Evolutionary conservation across 1,139 yeast species (phyloP).

Genomic region (Suzukiozyma palmioleophila): DNA sequence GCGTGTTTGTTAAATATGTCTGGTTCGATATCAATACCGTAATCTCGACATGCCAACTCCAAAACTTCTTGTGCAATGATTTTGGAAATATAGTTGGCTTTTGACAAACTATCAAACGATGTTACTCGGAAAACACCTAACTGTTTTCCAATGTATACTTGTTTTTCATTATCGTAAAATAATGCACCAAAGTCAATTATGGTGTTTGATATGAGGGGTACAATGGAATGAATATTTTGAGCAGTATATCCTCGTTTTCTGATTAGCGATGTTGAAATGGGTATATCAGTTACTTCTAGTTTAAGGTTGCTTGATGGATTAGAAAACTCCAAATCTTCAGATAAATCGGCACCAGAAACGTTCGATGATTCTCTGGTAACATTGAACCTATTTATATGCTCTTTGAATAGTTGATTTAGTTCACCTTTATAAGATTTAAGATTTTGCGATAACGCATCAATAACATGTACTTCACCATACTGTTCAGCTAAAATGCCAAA

Average conservation of each 20-base stretch:
- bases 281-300: conserved; percentile 28
- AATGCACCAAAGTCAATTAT: conserved; percentile 62
- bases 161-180: conserved; percentile 48
- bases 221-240: conserved; percentile 35
- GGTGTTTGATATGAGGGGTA: conserved; percentile 38
- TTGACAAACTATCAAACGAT: conserved; percentile 62
- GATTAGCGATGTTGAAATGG: conserved; percentile 29
- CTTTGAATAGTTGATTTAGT: conserved; percentile 25
- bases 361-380: conserved; percentile 7
- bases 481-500: conserved; percentile 54
- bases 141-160: conserved; percentile 58
- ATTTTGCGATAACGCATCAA: conserved; percentile 49
- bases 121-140: conserved; percentile 64
- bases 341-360: conserved; percentile 6
- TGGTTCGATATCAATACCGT: conserved; percentile 32
- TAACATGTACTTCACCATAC: conserved; percentile 58
- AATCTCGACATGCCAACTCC: conserved; percentile 53
- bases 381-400: conserved; percentile 29
- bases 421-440: conserved; percentile 32
- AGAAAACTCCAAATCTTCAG: conserved; percentile 6
- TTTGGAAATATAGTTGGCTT: conserved; percentile 56
- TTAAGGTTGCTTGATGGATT: conserved; percentile 11
- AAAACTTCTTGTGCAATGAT: conserved; percentile 60
- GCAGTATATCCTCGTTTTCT: conserved; percentile 35
- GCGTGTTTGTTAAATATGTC: conserved; percentile 52